Percentiles rank a stretch among this genome's conserved stretches.
phyloP scores from a whole-genome alignment of 164 flowering plant species.

The Aristolochia contorta region DNA sequence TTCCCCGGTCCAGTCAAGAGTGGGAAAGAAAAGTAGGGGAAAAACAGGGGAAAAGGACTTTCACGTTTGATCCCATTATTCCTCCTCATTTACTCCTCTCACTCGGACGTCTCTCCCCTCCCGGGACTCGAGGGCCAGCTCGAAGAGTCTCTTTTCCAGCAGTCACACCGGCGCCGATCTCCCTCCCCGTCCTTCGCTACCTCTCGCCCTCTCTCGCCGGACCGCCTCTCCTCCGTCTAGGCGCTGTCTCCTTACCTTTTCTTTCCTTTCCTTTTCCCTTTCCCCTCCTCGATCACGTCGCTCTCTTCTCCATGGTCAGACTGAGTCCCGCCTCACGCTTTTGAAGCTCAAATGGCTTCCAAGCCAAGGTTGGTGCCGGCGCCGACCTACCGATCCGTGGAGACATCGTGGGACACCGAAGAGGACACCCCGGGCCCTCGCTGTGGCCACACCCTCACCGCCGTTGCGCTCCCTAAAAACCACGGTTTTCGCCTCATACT shows the following conservation, averaged over 20 bases:
- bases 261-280: not conserved
- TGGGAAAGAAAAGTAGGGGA: not conserved
- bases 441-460: slow-evolving; percentile 81
- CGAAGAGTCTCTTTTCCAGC: not conserved
- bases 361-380: slow-evolving; percentile 87
- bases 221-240: not conserved
- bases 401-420: slow-evolving; percentile 73
- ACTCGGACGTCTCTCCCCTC: not conserved
- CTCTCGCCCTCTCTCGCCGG: not conserved
- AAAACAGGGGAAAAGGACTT: not conserved
- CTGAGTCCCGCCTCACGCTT: not conserved
- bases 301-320: not conserved
- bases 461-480: slow-evolving; percentile 78
- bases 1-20: no score
- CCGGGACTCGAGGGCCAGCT: not conserved
- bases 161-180: not conserved
- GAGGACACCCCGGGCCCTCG: slow-evolving; percentile 98
- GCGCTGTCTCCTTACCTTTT: slow-evolving; percentile 1
- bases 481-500: slow-evolving; percentile 88
- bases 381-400: slow-evolving; percentile 59
- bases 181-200: not conserved
- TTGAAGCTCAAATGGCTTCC: slow-evolving; percentile 19
- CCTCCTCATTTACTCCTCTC: not conserved
- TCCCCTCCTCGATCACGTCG: not conserved
- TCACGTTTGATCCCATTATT: not conserved